Conservation (phyloP, 129 eudicot species). For the Saposhnikovia divaricata region DNA sequence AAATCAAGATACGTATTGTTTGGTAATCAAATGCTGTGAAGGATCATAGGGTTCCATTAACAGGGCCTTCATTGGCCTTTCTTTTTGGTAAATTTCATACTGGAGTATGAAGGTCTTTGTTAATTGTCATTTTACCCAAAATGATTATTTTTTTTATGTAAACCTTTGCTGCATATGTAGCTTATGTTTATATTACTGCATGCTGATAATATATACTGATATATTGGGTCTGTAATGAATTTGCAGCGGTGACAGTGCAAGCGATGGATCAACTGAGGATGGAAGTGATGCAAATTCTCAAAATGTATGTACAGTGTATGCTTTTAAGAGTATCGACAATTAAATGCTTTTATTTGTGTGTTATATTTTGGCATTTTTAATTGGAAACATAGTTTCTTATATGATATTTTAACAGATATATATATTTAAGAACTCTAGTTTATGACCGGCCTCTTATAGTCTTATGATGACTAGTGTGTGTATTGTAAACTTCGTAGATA, state of each 20-base stretch:
- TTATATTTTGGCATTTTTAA: neutral
- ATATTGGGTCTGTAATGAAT: neutral
- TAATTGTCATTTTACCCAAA: neutral
- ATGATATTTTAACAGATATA: too few relatives aligned
- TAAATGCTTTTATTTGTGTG: neutral
- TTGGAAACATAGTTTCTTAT: neutral
- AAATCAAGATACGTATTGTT: neutral
- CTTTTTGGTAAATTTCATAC: neutral
- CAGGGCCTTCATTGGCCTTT: neutral
- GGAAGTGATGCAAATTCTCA: constrained; percentile 94
- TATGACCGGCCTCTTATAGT: neutral
- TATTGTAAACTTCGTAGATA: neutral
- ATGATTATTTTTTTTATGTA: neutral
- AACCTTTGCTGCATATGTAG: neutral
- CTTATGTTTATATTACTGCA: neutral
- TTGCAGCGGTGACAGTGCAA: constrained; percentile 78
- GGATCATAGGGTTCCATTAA: neutral
- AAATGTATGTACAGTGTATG: constrained; percentile 46
- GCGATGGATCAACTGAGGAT: constrained; percentile 86
- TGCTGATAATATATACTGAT: constrained; percentile 2
- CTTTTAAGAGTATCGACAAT: neutral
- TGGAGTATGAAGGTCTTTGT: neutral
- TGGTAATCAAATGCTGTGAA: neutral
- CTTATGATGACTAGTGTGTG: neutral
- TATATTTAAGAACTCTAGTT: neutral